A percentile compares a stretch with the other conserved stretches of the same genome.
Conservation (phyloP, 495 filamentous ascomycete species). For the Trypethelium eluteriae region DNA sequence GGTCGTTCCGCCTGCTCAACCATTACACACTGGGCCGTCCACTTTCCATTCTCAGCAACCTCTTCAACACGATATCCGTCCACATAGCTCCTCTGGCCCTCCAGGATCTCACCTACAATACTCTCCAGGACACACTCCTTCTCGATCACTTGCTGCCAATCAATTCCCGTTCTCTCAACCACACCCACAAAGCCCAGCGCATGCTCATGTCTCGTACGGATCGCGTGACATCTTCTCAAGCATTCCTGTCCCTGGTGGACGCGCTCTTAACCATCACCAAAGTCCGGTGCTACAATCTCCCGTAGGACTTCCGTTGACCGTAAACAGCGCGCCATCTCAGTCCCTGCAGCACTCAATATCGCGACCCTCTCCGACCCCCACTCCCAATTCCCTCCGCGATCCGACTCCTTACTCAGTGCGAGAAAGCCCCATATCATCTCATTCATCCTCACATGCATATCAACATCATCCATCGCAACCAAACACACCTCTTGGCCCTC, state of each 20-base stretch:
- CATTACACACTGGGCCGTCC: neutral
- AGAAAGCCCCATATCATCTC: constrained; percentile 46
- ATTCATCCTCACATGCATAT: constrained; percentile 38
- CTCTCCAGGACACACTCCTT: constrained; percentile 46
- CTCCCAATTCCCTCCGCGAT: constrained; percentile 50
- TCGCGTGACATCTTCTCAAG: constrained; percentile 39
- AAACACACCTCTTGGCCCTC: constrained; percentile 48
- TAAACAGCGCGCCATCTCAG: constrained; percentile 29
- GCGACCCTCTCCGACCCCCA: constrained; percentile 46
- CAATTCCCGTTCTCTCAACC: constrained; percentile 49
- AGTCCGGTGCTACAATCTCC: constrained; percentile 37
- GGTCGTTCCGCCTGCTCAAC: neutral
- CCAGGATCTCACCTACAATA: constrained; percentile 40
- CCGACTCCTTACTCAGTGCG: constrained; percentile 45
- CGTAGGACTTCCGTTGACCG: constrained; percentile 45
- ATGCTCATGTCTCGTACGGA: constrained; percentile 28
- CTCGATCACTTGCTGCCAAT: constrained; percentile 42
- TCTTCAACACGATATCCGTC: neutral
- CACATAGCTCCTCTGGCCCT: neutral
- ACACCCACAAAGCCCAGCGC: constrained; percentile 42
- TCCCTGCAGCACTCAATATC: constrained; percentile 41
- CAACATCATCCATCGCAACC: constrained; percentile 48
- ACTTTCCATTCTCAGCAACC: constrained; percentile 5
- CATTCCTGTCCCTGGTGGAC: constrained; percentile 17
- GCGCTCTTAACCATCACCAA: constrained; percentile 14